Evolutionary conservation across 1,139 yeast species (phyloP), one percentile per base, ranked within the genome.

Genomic region (Lodderomyces orthopsilosis): DNA sequence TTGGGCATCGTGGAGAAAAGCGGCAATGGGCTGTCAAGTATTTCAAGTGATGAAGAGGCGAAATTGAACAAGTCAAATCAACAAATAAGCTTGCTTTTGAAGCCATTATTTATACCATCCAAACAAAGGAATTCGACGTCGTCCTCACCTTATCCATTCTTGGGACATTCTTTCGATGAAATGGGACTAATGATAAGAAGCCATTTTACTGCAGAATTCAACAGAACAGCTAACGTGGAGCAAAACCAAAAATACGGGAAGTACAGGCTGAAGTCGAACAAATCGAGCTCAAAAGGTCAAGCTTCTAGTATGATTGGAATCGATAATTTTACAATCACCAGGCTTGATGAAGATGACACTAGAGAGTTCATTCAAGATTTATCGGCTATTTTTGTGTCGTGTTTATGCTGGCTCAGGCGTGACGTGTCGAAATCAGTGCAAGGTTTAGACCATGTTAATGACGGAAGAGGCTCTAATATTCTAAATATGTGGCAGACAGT

Each of bases 281-380:
- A 28, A 21, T 30, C 27, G 13, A 35, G 27, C n/a, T 35, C 27
- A 35, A 24, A 22, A 14, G 17, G 37, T 6, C 26, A 35, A 22
- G 27, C 4, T 12, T 4, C 21, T 8, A 18, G 37, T 6, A 14
- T 15, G 12, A 3, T 6, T 17, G 18, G 7, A 10, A 23, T 18
- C 10, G 22, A 17, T 12, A 18, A 10, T 14, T 8, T 33, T 32
- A 6, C 14, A 2, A 24, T 24, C 22, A 12, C 38, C 7, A n/a
- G 2, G 8, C 10, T 34, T 10, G 65, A 59, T 22, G 56, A 56
- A 32, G 45, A 21, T 12, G 24, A 21, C 57, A 6, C 65, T 64
- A 44, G 72, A 41, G 74, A 70, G 46, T 51, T 67, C 3, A 54
- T 59, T 0, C 66, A 60, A 40, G 70, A 67, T 41, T 47, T 70